phyloP scores from a whole-genome alignment of 306 rosid species.

The Alnus rubra region DNA sequence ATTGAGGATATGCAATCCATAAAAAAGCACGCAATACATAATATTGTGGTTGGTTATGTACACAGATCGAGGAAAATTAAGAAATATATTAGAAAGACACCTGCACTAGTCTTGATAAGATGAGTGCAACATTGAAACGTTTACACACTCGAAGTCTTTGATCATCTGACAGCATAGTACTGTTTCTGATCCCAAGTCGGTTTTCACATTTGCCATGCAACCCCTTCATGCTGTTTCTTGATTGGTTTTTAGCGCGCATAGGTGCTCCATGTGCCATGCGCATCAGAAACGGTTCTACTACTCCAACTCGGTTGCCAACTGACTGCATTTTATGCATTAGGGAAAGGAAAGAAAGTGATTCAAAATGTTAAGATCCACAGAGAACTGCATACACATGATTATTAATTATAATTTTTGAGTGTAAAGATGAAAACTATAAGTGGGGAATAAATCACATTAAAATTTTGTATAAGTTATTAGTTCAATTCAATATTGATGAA shows the following conservation, averaged over 20 bases:
- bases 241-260: conserved; percentile 48
- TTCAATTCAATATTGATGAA: not conserved
- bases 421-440: not conserved
- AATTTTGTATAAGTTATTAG: not conserved
- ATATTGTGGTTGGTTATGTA: not conserved
- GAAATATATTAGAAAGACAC: conserved; percentile 37
- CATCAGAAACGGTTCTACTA: conserved; percentile 90
- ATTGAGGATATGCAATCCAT: not conserved
- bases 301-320: conserved; percentile 93
- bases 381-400: not conserved
- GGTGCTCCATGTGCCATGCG: conserved; percentile 98
- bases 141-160: conserved; percentile 82
- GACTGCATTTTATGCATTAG: conserved; percentile 55
- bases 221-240: conserved; percentile 47
- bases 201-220: conserved; percentile 43
- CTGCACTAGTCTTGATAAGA: conserved; percentile 92
- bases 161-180: conserved; percentile 54
- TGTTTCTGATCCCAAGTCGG: conserved; percentile 38
- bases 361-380: conserved; percentile 20
- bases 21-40: not conserved
- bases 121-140: conserved; percentile 93
- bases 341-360: conserved; percentile 19
- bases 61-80: conserved; percentile 16
- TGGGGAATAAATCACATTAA: not conserved
- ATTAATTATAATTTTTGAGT: not conserved